Conservation (phyloP, 202 grass and related monocot genomes). For the Miscanthus sacchariflorus region DNA sequence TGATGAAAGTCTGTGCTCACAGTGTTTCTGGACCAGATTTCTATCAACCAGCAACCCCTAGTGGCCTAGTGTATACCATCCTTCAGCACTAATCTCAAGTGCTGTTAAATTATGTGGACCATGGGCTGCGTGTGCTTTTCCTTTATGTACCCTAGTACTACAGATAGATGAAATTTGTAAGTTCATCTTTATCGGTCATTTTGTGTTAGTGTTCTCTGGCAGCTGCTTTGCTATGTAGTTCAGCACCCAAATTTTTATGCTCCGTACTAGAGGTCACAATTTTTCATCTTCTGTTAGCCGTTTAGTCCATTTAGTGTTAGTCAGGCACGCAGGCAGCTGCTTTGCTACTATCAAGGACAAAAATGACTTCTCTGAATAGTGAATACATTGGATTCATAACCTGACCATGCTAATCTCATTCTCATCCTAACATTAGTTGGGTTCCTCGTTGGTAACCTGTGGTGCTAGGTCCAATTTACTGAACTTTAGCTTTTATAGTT, state of each 20-base stretch:
- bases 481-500: neutral
- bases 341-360: too few species aligned
- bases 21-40: neutral
- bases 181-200: neutral
- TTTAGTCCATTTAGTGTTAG: neutral
- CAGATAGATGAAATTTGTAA: neutral
- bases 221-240: neutral
- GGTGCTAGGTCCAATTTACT: neutral
- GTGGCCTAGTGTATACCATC: too few species aligned
- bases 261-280: neutral
- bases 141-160: neutral
- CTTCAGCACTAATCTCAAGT: neutral
- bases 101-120: neutral
- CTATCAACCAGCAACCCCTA: neutral
- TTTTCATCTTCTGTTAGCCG: neutral
- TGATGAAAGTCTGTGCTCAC: neutral
- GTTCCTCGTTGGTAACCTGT: neutral
- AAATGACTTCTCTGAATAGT: neutral
- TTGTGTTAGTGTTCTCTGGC: neutral
- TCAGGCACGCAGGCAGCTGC: neutral
- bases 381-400: neutral
- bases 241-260: neutral
- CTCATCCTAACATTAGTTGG: neutral
- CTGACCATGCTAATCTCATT: neutral
- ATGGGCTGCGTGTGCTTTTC: neutral